Conservation (phyloP, 257 asterid genomes). For the Ilex asprella region DNA sequence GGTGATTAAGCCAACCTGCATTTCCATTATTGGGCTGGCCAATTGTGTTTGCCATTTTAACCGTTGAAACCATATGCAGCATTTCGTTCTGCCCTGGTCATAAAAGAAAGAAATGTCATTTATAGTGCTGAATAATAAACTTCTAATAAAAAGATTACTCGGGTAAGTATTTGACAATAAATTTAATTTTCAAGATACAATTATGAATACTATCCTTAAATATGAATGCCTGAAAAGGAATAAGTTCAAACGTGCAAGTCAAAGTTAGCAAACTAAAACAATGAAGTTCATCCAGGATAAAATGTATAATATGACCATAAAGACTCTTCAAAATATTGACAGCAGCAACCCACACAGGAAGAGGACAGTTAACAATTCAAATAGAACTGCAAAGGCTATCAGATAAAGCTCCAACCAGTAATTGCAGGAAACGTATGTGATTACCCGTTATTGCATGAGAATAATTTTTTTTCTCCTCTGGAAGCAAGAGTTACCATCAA, state of each 20-base stretch:
- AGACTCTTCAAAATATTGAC: not conserved
- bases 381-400: not conserved
- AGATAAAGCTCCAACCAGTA: no score
- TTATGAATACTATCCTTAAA: no score
- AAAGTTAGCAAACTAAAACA: not conserved
- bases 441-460: no score
- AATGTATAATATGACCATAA: not conserved
- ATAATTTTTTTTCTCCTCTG: no score
- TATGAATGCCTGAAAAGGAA: not conserved
- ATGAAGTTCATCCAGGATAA: no score
- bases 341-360: not conserved
- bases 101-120: slow-evolving; percentile 22
- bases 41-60: slow-evolving; percentile 20
- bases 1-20: slow-evolving; percentile 19
- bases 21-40: slow-evolving; percentile 27
- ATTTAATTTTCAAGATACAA: not conserved
- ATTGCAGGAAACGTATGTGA: no score
- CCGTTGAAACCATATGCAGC: slow-evolving; percentile 43
- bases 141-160: slow-evolving; percentile 10
- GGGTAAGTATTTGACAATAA: no score
- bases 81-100: slow-evolving; percentile 74
- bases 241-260: slow-evolving; percentile 6
- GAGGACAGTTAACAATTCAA: not conserved
- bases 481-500: no score
- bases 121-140: slow-evolving; percentile 17